Percentiles rank a stretch among this genome's conserved stretches.
These are phyloP conservation scores for Cyberlindnera samutprakarnensis DNA, from an alignment of 805 yeast genomes.

Conservation along the genomic window DNA sequence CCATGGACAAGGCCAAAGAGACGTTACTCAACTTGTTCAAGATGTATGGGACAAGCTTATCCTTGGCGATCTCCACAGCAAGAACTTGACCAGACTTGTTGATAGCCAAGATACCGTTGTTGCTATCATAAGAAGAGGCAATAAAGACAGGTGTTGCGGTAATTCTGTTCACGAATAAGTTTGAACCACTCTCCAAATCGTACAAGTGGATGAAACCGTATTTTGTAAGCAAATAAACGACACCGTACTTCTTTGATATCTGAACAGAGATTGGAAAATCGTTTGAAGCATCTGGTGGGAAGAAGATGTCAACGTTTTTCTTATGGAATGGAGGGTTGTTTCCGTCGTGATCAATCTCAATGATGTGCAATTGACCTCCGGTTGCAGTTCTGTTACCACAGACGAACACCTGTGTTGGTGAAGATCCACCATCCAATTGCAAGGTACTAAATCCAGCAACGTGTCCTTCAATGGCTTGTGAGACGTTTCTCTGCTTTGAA, in stretches of 20 bases:
- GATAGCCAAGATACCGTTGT: conserved; percentile 84
- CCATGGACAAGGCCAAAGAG: conserved; percentile 75
- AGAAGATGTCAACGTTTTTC: conserved; percentile 86
- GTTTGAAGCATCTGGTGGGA: conserved; percentile 93
- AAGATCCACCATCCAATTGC: conserved; percentile 62
- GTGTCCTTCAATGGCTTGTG: conserved; percentile 97
- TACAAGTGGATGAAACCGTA: conserved; percentile 94
- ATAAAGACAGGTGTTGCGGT: conserved; percentile 94
- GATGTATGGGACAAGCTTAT: conserved; percentile 83
- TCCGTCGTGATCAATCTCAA: conserved; percentile 92
- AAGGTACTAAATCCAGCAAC: conserved; percentile 84
- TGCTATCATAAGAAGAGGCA: conserved; percentile 62
- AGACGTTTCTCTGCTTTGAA: conserved; percentile 81
- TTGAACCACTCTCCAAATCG: conserved; percentile 87
- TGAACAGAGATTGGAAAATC: conserved; percentile 96
- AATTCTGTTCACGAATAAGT: conserved; percentile 91
- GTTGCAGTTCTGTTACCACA: conserved; percentile 85
- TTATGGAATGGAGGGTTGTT: conserved; percentile 81
- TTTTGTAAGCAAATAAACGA: conserved; percentile 85
- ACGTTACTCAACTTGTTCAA: conserved; percentile 82
- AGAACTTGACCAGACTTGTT: conserved; percentile 94
- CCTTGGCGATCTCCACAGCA: conserved; percentile 81
- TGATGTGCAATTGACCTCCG: conserved; percentile 76
- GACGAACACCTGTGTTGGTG: conserved; percentile 75
- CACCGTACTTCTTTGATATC: conserved; percentile 78